A percentile compares a stretch with the other conserved stretches of the same genome.
phyloP scores from a whole-genome alignment of 371 early-diverging fungal genomes.

The Mortierella sp. region DNA sequence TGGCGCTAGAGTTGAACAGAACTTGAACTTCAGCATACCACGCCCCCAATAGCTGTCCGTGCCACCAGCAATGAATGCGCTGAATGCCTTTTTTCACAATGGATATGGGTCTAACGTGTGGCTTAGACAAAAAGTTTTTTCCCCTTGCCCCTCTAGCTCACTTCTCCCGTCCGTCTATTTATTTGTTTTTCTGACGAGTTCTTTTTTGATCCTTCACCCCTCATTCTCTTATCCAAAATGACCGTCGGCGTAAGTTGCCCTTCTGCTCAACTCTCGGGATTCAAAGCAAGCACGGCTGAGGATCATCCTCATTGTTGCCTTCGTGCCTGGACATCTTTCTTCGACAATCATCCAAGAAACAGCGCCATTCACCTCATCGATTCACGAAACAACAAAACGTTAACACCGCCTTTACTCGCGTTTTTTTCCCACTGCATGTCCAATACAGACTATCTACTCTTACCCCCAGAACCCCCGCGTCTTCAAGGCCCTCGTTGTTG shows the following conservation, averaged over 20 bases:
- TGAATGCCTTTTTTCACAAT: neutral
- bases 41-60: neutral
- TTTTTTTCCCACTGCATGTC: neutral
- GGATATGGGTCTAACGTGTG: neutral
- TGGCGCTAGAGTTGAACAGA: too few species aligned
- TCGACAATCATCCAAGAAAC: neutral
- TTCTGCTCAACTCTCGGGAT: too few species aligned
- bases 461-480: constrained; percentile 71
- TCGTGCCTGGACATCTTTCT: neutral
- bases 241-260: constrained; percentile 46
- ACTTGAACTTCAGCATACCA: too few species aligned
- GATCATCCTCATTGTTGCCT: neutral
- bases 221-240: constrained; percentile 25
- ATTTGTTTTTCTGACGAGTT: constrained; percentile 10
- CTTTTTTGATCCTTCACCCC: constrained; percentile 29
- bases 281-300: neutral
- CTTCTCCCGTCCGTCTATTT: constrained; percentile 1
- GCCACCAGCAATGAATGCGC: neutral
- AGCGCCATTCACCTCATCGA: too few species aligned
- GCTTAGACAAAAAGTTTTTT: constrained; percentile 4
- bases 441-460: constrained; percentile 61
- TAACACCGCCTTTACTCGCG: neutral
- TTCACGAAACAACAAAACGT: neutral
- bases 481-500: constrained; percentile 79
- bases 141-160: neutral